Evolutionary conservation across 345 rosid species (phyloP).

Genomic region (Citrus maxima): DNA sequence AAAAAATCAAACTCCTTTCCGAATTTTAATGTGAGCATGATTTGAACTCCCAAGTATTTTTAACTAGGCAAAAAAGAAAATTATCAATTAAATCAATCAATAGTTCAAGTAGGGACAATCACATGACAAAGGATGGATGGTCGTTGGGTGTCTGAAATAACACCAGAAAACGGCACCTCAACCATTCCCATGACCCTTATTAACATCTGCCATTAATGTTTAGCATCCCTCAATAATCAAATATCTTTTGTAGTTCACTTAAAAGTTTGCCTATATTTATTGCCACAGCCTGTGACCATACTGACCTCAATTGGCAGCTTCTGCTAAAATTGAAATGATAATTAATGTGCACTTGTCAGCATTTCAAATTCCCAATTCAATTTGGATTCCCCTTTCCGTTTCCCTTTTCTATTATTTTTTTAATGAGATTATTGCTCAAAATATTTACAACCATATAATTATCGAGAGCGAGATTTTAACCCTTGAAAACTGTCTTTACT

Average conservation of each 20-base stretch:
- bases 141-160: not conserved
- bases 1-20: too few relatives aligned
- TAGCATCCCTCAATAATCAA: slow-evolving; percentile 1
- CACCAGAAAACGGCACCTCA: slow-evolving; percentile 13
- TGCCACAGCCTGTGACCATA: slow-evolving; percentile 22
- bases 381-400: slow-evolving; percentile 10
- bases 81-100: not conserved
- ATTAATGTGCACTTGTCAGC: not conserved
- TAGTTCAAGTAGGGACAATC: not conserved
- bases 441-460: too few relatives aligned
- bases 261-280: slow-evolving; percentile 12
- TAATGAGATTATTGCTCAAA: too few relatives aligned
- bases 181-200: slow-evolving; percentile 13
- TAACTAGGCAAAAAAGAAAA: too few relatives aligned
- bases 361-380: slow-evolving; percentile 10
- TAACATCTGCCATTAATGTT: slow-evolving; percentile 23
- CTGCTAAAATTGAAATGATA: not conserved
- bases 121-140: not conserved
- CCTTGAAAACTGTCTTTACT: rapidly evolving
- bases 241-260: not conserved
- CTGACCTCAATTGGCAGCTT: slow-evolving; percentile 1
- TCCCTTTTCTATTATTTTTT: not conserved
- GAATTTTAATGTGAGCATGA: too few relatives aligned
- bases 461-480: too few relatives aligned
- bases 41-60: too few relatives aligned